Evolutionary conservation across 2,329 filamentous ascomycete species (phyloP).

Genomic region (Diaporthe citri): DNA sequence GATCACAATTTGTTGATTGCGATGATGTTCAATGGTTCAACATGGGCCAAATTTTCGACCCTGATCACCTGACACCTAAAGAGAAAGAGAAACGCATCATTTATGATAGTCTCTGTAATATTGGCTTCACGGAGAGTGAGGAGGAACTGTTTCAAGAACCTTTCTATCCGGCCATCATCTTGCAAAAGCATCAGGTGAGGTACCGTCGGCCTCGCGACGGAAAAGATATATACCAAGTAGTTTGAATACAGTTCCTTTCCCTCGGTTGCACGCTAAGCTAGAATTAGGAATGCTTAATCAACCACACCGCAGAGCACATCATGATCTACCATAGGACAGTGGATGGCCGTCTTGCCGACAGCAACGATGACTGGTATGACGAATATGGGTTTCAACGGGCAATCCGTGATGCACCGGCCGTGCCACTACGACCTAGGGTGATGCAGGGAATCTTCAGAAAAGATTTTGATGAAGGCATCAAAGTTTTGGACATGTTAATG

Average conservation of each 20-base stretch:
- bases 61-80: no score
- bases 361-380: not conserved
- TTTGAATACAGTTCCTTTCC: not conserved
- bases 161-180: not conserved
- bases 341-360: not conserved
- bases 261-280: not conserved
- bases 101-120: not conserved
- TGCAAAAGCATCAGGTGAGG: not conserved
- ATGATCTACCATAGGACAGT: not conserved
- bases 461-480: not conserved
- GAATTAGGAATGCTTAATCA: not conserved
- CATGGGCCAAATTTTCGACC: not conserved
- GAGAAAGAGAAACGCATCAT: not conserved
- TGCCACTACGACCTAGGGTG: not conserved
- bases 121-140: not conserved
- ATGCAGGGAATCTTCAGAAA: not conserved
- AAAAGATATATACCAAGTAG: not conserved
- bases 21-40: not conserved
- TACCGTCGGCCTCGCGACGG: not conserved
- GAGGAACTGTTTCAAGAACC: not conserved
- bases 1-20: not conserved
- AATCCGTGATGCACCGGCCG: not conserved
- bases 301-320: not conserved
- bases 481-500: not conserved
- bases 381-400: not conserved